These are phyloP conservation scores for Mrakia blollopis DNA, from an alignment of 768 basidiomycete species.

Conservation along the genomic window DNA sequence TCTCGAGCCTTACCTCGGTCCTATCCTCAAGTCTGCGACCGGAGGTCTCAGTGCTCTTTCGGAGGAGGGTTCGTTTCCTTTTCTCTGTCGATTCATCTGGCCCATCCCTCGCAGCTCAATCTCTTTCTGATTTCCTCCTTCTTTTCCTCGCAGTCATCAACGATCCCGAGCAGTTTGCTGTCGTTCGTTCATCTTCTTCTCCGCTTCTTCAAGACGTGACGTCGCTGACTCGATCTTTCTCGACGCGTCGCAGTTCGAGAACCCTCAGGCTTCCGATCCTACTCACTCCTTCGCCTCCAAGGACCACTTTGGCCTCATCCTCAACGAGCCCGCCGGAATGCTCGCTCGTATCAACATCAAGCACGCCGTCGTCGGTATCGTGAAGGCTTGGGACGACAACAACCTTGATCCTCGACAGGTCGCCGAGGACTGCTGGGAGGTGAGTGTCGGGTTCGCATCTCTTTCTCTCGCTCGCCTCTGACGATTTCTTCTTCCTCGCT, in stretches of 20 bases:
- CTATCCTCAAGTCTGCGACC: conserved; percentile 31
- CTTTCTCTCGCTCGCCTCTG: too few species aligned
- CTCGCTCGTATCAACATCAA: conserved; percentile 28
- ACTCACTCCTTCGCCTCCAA: conserved; percentile 33
- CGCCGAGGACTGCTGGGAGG: conserved; percentile 19
- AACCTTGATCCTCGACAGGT: conserved; percentile 25
- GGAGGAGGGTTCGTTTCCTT: conserved; percentile 1
- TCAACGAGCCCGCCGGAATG: conserved; percentile 31
- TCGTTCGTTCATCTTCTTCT: background rate
- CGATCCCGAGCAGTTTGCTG: conserved; percentile 24
- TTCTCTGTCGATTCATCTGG: too few species aligned
- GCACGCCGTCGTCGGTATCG: conserved; percentile 15
- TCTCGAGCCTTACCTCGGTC: conserved; percentile 33
- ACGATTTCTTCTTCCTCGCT: too few species aligned
- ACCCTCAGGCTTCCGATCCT: conserved; percentile 31
- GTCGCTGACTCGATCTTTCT: background rate
- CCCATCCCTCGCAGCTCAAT: too few species aligned
- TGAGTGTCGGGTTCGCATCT: too few species aligned
- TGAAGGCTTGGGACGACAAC: conserved; percentile 29
- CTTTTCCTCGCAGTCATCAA: conserved; percentile 25
- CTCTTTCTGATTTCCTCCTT: too few species aligned
- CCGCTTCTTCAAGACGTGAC: background rate
- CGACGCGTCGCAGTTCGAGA: conserved; percentile 4
- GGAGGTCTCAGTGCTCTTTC: conserved; percentile 19
- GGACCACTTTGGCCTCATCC: conserved; percentile 33